Base-by-base conservation (phyloP, 225 moss, liverwort and hornwort species). In the Thuidium tamariscinum region DNA sequence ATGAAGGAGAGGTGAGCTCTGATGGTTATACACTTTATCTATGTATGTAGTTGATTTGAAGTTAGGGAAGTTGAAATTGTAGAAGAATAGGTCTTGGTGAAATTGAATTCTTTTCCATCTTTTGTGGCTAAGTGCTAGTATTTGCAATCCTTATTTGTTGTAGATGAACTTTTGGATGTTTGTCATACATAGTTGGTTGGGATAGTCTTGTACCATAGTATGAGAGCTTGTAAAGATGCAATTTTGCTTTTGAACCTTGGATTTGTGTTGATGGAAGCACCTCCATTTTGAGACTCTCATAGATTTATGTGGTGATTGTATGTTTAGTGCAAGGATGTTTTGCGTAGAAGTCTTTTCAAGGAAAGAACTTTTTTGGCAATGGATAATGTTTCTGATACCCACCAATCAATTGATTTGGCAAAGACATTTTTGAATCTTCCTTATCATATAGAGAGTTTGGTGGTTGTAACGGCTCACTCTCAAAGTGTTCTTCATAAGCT, bases 391-490 rank as follows among this genome's bases (percentile, higher is more conserved):
- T 29, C 2, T 0, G 19, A 60, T 2, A 13, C 0, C 11, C 4
- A 27, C 2, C 4, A 42, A 59, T 78, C 78, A 16, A 18, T 39
- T 0, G 0, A 30, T 5, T 0, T 42, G 7, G 79, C 42, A 3
- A 42, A 42, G 30, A 10, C 7, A 0, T 4, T 60, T 0, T 42
- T 79, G 42, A 5, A 42, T 2, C 18, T 29, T 18, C 3, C 42
- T 4, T 60, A 19, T 60, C 60, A 60, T 5, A 1, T 0, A 2
- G 5, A 60, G 4, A 79, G 42, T 79, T 57, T 78, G 37, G 59
- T 78, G 59, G 18, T 78, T 59, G 41, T 78, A 8, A 78, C 78
- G 0, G 5, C 79, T 30, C 42, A 26, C 2, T 79, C 78, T 19
- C 6, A 0, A 30, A 7, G 13, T 42, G 60, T 42, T 30, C 20